A percentile compares a stretch with the other conserved stretches of the same genome.
phyloP scores from a whole-genome alignment of 208 protist species.

The Tritrichomonas foetus region DNA sequence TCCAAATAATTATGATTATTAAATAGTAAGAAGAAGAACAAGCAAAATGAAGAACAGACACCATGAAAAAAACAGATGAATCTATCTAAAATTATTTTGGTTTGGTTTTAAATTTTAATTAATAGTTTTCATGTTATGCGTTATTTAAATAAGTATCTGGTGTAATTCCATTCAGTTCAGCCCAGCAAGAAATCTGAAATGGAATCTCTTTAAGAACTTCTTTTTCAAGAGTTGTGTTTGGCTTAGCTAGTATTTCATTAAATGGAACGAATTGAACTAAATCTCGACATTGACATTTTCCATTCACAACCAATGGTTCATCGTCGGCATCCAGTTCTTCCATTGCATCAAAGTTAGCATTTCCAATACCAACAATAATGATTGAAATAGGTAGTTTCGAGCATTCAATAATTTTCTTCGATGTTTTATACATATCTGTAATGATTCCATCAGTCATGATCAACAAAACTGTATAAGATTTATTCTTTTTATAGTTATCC shows the following conservation, averaged over 20 bases:
- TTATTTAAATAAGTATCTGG: too few relatives aligned
- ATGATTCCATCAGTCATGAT: slow-evolving; percentile 47
- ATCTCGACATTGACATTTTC: not conserved
- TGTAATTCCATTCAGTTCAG: too few relatives aligned
- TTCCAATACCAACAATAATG: slow-evolving; percentile 50
- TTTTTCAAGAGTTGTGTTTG: not conserved
- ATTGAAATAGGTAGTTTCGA: slow-evolving; percentile 42
- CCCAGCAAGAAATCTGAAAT: not conserved
- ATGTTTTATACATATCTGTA: slow-evolving; percentile 38
- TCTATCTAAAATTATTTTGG: too few relatives aligned
- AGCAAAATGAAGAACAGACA: too few relatives aligned
- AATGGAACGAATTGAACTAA: slow-evolving; percentile 48
- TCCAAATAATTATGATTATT: too few relatives aligned
- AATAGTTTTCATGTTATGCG: too few relatives aligned
- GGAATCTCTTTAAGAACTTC: not conserved
- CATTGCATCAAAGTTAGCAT: slow-evolving; percentile 45
- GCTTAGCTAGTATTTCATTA: not conserved
- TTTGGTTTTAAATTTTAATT: too few relatives aligned
- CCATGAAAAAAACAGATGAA: too few relatives aligned
- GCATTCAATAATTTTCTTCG: not conserved
- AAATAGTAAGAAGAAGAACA: too few relatives aligned
- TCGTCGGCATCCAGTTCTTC: slow-evolving; percentile 51
- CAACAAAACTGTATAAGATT: slow-evolving; percentile 32
- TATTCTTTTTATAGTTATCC: not conserved
- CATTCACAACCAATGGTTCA: not conserved